Conservation (phyloP, 345 rosid genomes). For the Salix udensis region DNA sequence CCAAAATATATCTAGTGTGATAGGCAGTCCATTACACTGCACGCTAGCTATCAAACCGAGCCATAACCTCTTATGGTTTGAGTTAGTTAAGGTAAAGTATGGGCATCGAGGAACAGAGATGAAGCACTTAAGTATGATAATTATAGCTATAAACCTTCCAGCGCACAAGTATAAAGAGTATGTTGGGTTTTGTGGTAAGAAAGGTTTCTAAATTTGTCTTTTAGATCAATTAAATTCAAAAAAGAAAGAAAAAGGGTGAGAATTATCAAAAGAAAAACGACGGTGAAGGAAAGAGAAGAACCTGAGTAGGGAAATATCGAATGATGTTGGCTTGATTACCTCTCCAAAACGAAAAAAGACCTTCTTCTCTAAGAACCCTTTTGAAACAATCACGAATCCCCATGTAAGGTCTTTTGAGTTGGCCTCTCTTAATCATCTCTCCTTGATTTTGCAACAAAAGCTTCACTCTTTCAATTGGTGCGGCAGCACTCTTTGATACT, state of each 20-base stretch:
- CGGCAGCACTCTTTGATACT: slow-evolving; percentile 69
- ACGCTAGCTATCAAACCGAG: not conserved
- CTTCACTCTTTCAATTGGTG: slow-evolving; percentile 94
- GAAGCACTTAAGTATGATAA: too few species aligned
- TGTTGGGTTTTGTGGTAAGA: too few species aligned
- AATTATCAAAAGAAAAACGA: too few species aligned
- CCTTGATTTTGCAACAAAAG: slow-evolving; percentile 92
- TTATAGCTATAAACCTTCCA: too few species aligned
- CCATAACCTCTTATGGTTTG: not conserved
- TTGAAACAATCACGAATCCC: slow-evolving; percentile 65
- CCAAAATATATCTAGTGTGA: not conserved
- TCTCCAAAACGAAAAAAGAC: slow-evolving; percentile 82
- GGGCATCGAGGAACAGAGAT: too few species aligned
- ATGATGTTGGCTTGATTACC: slow-evolving; percentile 91
- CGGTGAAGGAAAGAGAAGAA: slow-evolving; percentile 10
- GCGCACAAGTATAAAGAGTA: too few species aligned
- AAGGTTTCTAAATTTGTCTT: too few species aligned
- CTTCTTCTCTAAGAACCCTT: slow-evolving; percentile 79
- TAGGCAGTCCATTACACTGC: not conserved
- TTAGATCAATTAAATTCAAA: too few species aligned
- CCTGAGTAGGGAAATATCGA: slow-evolving; percentile 93
- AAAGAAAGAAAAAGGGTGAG: too few species aligned
- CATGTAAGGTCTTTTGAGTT: slow-evolving; percentile 56
- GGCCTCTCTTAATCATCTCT: slow-evolving; percentile 79
- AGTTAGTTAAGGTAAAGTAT: too few species aligned